Percentiles rank a stretch among this genome's conserved stretches.
Conservation (phyloP, 2,329 filamentous ascomycete genomes). For the Xylaria sp. region DNA sequence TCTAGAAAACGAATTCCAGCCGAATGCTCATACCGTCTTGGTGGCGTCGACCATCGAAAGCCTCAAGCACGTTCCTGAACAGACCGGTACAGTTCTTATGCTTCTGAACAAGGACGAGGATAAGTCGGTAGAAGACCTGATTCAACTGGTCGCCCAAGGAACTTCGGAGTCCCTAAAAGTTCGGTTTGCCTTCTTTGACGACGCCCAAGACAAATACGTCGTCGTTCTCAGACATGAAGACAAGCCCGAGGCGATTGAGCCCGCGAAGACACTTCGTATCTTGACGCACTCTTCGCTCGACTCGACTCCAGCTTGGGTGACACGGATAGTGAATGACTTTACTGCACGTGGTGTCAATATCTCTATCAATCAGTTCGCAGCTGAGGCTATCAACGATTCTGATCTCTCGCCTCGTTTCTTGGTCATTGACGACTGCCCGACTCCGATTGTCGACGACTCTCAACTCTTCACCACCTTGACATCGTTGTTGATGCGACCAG, state of each 20-base stretch:
- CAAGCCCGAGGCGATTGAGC: neutral
- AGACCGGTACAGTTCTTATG: neutral
- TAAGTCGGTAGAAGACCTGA: neutral
- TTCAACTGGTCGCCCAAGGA: neutral
- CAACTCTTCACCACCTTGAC: conserved; percentile 3
- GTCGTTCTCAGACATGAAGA: neutral
- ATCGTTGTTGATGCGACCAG: conserved; percentile 7
- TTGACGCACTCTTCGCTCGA: neutral
- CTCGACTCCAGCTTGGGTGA: neutral
- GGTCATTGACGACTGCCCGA: conserved; percentile 8
- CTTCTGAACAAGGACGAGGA: neutral
- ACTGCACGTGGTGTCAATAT: neutral
- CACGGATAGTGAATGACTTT: neutral
- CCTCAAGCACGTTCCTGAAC: neutral
- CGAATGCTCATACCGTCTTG: neutral
- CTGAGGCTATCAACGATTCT: neutral
- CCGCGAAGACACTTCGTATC: neutral
- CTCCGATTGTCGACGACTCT: conserved; percentile 9
- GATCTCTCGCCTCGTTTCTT: neutral
- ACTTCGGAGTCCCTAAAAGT: neutral
- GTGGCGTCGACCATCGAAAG: neutral
- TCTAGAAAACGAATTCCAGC: neutral
- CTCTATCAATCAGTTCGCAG: neutral
- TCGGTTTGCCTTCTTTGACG: neutral
- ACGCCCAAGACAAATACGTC: neutral